Conservation (phyloP, 176 grass and related monocot species). For the Triticum urartu region DNA sequence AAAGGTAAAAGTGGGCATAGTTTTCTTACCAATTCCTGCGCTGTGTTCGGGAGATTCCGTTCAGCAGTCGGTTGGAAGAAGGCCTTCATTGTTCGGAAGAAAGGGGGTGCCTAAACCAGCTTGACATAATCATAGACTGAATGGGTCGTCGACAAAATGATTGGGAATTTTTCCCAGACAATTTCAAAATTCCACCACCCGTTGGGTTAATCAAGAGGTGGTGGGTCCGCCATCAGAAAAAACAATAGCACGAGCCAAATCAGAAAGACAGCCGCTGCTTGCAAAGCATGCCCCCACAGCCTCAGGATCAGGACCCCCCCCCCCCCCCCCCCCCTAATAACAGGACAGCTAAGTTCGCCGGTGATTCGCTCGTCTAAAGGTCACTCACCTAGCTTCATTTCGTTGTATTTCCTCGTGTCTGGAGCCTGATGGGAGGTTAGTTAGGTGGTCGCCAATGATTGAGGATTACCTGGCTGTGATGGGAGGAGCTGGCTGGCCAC, state of each 20-base stretch:
- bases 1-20: neutral
- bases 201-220: slow-evolving; percentile 6
- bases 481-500: slow-evolving; percentile 4
- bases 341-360: slow-evolving; percentile 36
- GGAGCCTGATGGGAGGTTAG: slow-evolving; percentile 16
- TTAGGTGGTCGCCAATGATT: slow-evolving; percentile 39
- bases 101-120: slow-evolving; percentile 15
- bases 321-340: neutral
- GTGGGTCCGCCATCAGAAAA: slow-evolving; percentile 1
- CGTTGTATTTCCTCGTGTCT: slow-evolving; percentile 4
- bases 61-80: neutral
- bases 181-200: neutral
- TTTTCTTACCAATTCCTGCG: neutral
- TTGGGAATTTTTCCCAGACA: neutral
- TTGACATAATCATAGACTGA: neutral
- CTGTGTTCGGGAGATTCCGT: neutral
- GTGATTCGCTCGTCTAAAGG: slow-evolving; percentile 15
- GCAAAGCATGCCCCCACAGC: slow-evolving; percentile 12
- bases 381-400: neutral
- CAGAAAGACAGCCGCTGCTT: slow-evolving; percentile 22
- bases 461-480: slow-evolving; percentile 20
- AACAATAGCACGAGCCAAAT: neutral
- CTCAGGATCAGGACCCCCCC: neutral
- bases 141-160: slow-evolving; percentile 20
- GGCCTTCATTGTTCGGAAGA: neutral